Evolutionary conservation across 2,329 filamentous ascomycete species (phyloP).

Genomic region (Xylaria sp.): DNA sequence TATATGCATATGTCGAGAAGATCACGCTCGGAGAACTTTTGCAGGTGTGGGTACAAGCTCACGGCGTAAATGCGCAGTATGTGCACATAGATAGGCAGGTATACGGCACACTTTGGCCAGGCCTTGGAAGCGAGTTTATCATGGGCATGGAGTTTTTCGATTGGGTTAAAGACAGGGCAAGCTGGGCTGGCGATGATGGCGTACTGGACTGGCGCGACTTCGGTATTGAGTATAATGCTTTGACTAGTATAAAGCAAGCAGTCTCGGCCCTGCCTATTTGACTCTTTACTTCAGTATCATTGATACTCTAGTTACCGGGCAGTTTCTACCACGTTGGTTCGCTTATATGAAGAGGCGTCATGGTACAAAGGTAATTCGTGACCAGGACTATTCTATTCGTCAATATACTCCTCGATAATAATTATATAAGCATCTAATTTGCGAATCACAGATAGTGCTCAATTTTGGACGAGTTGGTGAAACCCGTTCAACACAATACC

Average conservation of each 20-base stretch:
- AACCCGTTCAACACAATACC: too few relatives aligned
- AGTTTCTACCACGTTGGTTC: background rate
- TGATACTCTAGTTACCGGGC: background rate
- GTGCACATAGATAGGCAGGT: conserved; percentile 6
- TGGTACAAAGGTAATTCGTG: background rate
- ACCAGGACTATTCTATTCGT: too few relatives aligned
- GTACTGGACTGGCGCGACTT: conserved; percentile 11
- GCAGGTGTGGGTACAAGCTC: conserved; percentile 16
- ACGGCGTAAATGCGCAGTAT: conserved; percentile 18
- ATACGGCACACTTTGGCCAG: conserved; percentile 18
- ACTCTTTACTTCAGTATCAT: background rate
- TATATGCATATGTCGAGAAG: conserved; percentile 15
- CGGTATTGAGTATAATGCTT: background rate
- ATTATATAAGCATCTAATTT: too few relatives aligned
- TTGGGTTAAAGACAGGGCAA: conserved; percentile 6
- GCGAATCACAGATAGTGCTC: too few relatives aligned
- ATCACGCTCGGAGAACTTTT: conserved; percentile 20
- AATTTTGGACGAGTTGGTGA: too few relatives aligned
- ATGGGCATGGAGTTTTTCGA: conserved; percentile 26
- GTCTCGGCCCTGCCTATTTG: background rate
- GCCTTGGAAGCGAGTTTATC: conserved; percentile 19
- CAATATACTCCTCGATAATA: too few relatives aligned
- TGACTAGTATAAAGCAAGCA: conserved; percentile 7
- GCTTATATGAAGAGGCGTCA: background rate
- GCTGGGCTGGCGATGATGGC: conserved; percentile 2